Conservation (phyloP, 495 filamentous ascomycete genomes). For the Daldinia decipiens region DNA sequence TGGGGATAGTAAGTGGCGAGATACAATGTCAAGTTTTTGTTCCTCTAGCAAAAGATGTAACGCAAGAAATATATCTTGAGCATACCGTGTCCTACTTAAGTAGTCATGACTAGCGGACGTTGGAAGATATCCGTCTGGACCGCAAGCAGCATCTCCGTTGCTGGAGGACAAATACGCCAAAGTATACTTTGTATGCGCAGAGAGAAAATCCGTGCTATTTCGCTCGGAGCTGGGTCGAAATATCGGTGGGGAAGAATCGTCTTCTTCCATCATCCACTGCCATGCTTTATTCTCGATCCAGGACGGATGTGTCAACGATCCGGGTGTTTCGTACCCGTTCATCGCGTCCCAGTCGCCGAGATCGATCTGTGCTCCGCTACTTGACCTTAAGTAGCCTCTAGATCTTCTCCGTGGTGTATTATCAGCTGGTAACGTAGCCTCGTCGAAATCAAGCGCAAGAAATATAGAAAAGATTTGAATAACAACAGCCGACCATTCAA, state of each 20-base stretch:
- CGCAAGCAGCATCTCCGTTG: conserved; percentile 61
- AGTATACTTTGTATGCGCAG: conserved; percentile 49
- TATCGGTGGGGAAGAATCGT: conserved; percentile 45
- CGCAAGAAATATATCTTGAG: conserved; percentile 75
- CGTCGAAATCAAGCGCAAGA: conserved; percentile 50
- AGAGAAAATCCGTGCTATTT: conserved; percentile 55
- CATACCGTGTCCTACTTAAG: conserved; percentile 65
- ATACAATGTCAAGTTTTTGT: conserved; percentile 78
- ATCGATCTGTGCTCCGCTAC: conserved; percentile 48
- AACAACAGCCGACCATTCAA: conserved; percentile 83
- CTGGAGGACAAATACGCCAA: conserved; percentile 65
- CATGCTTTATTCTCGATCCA: conserved; percentile 77
- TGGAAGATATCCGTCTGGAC: conserved; percentile 68
- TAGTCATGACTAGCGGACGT: conserved; percentile 65
- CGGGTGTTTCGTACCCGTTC: conserved; percentile 50
- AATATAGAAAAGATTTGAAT: conserved; percentile 71
- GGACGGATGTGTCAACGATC: conserved; percentile 66
- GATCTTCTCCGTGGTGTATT: conserved; percentile 38
- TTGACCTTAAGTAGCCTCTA: conserved; percentile 45
- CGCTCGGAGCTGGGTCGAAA: conserved; percentile 34
- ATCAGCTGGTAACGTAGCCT: conserved; percentile 31
- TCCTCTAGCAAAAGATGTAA: conserved; percentile 91
- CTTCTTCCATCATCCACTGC: conserved; percentile 76
- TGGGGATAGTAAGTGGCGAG: conserved; percentile 63
- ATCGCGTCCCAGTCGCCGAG: conserved; percentile 53